Conservation (phyloP, 1,284 basidiomycete species). For the Spongiforma sp. region DNA sequence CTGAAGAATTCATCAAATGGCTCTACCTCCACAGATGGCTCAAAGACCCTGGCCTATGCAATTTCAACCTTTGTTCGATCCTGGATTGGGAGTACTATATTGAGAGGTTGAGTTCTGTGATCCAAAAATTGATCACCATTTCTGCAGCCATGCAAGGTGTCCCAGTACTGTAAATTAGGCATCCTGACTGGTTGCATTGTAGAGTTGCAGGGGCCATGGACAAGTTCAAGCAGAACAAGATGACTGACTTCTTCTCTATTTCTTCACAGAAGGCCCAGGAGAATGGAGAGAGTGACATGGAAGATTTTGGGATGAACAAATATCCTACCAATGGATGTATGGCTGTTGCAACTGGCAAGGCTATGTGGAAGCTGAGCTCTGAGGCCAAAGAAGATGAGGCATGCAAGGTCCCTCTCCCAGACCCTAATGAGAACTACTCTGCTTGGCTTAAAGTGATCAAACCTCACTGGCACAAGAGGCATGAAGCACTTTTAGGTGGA, state of each 20-base stretch:
- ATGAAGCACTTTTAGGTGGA: constrained; percentile 52
- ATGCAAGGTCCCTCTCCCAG: constrained; percentile 51
- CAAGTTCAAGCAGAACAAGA: constrained; percentile 98
- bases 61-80: constrained; percentile 94
- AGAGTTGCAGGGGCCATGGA: constrained; percentile 91
- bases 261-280: constrained; percentile 37
- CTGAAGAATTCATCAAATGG: constrained; percentile 90
- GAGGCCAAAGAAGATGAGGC: constrained; percentile 44
- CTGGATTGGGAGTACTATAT: constrained; percentile 99
- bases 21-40: constrained; percentile 96
- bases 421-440: constrained; percentile 72
- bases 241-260: constrained; percentile 91
- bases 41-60: constrained; percentile 88
- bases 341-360: constrained; percentile 61
- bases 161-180: constrained; percentile 93
- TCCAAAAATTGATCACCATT: constrained; percentile 99
- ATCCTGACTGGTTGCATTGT: constrained; percentile 97
- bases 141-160: constrained; percentile 99
- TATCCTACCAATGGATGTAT: constrained; percentile 48
- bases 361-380: constrained; percentile 44
- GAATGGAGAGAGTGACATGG: constrained; percentile 59
- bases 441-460: constrained; percentile 85
- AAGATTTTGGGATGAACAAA: constrained; percentile 59
- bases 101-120: constrained; percentile 96
- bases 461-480: constrained; percentile 77